Percentiles rank a stretch among this genome's conserved stretches.
phyloP scores from a whole-genome alignment of 2,329 filamentous ascomycete species.

The Zymoseptoria brevis region DNA sequence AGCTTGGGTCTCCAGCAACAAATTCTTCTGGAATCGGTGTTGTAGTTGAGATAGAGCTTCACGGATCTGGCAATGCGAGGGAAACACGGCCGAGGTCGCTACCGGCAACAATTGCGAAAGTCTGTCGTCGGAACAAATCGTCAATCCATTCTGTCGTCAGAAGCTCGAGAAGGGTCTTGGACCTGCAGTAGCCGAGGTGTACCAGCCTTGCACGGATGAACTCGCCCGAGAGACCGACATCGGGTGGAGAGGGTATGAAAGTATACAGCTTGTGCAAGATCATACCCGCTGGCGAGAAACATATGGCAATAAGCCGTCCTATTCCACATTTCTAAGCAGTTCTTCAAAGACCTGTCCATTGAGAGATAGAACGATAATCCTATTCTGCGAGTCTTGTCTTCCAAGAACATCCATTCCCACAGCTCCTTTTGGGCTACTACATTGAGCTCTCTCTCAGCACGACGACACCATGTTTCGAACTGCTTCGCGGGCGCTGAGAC shows the following conservation, averaged over 20 bases:
- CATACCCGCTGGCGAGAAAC: background rate
- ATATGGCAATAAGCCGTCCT: slow-evolving; percentile 1
- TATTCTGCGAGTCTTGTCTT: background rate
- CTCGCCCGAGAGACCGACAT: background rate
- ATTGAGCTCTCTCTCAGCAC: background rate
- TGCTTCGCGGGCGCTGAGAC: slow-evolving; percentile 23
- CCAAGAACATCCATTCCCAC: background rate
- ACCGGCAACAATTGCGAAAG: background rate
- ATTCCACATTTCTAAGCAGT: background rate
- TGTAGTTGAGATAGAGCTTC: background rate
- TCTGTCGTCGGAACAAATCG: background rate
- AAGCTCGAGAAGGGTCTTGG: background rate
- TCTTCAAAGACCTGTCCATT: background rate
- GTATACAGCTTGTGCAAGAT: background rate
- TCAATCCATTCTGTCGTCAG: background rate
- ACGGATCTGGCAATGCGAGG: background rate
- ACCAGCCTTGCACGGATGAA: background rate
- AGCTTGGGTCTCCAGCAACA: background rate
- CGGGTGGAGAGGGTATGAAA: background rate
- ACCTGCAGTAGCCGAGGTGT: slow-evolving; percentile 6
- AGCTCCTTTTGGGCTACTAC: background rate
- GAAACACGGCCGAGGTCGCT: background rate
- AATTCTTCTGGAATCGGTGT: background rate
- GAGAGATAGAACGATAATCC: background rate
- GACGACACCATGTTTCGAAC: slow-evolving; percentile 23